Percentiles rank a stretch among this genome's conserved stretches.
Conservation (phyloP, 1,284 basidiomycete species). For the Ganoderma lucidum region DNA sequence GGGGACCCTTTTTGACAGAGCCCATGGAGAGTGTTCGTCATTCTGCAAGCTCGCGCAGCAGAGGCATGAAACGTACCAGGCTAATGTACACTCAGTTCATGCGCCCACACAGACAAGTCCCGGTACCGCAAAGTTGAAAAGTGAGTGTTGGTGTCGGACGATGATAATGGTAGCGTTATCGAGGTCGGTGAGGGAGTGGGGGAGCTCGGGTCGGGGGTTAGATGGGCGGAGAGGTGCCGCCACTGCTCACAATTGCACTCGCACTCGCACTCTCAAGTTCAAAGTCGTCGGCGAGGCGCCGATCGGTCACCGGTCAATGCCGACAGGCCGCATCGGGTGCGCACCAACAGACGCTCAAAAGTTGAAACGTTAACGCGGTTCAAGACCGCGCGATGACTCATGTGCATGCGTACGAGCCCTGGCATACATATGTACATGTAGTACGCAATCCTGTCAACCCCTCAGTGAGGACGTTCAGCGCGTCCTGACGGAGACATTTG, state of each 20-base stretch:
- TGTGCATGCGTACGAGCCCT: too few species aligned
- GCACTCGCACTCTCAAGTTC: not conserved
- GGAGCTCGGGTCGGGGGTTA: not conserved
- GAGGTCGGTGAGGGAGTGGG: not conserved
- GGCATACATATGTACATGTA: too few species aligned
- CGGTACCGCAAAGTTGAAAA: too few species aligned
- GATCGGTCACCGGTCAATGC: not conserved
- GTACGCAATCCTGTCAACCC: not conserved
- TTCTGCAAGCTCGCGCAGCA: not conserved
- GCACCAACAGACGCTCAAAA: too few species aligned
- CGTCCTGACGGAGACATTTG: not conserved
- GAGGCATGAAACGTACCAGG: conserved; percentile 2
- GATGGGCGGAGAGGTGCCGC: not conserved
- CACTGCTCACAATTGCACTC: not conserved
- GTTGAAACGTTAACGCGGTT: too few species aligned
- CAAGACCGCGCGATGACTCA: too few species aligned
- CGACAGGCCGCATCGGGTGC: not conserved
- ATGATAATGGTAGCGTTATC: not conserved
- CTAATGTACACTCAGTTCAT: conserved; percentile 6
- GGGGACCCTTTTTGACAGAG: not conserved
- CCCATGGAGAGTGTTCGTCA: not conserved
- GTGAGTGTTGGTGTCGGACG: not conserved
- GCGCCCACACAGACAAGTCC: not conserved
- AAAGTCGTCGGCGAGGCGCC: not conserved
- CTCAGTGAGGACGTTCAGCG: not conserved